phyloP scores from a whole-genome alignment of 2,329 filamentous ascomycete genomes.

The Nakataea oryzae region DNA sequence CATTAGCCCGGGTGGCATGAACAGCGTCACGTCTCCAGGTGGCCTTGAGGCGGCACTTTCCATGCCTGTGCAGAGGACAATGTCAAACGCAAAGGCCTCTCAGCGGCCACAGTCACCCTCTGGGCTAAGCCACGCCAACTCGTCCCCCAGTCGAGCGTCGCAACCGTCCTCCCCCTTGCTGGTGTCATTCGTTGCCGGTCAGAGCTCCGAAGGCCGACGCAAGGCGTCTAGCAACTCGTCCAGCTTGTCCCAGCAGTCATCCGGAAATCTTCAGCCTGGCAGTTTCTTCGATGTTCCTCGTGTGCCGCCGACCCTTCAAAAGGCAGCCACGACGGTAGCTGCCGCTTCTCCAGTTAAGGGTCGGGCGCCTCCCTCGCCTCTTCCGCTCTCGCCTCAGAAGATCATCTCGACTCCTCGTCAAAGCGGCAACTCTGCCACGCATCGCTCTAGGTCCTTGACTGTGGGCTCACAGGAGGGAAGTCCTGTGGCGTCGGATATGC shows the following conservation, averaged over 20 bases:
- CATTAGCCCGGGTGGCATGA: slow-evolving; percentile 30
- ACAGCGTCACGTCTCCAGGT: slow-evolving; percentile 44
- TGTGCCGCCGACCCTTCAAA: slow-evolving; percentile 46
- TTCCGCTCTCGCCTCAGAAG: slow-evolving; percentile 55
- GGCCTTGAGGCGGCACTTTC: slow-evolving; percentile 47
- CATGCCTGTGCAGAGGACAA: slow-evolving; percentile 67
- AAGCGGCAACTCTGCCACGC: slow-evolving; percentile 42
- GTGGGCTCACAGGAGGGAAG: slow-evolving; percentile 92
- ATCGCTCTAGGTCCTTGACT: slow-evolving; percentile 76
- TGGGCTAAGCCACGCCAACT: slow-evolving; percentile 64
- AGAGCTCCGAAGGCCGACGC: slow-evolving; percentile 64
- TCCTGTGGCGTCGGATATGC: slow-evolving; percentile 55
- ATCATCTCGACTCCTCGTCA: slow-evolving; percentile 49
- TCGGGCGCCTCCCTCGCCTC: slow-evolving; percentile 35
- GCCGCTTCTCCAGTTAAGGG: slow-evolving; percentile 49
- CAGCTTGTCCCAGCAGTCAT: slow-evolving; percentile 70
- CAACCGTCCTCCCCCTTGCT: slow-evolving; percentile 79
- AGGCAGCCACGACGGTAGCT: slow-evolving; percentile 43
- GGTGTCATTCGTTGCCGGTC: slow-evolving; percentile 88
- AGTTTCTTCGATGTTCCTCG: slow-evolving; percentile 65
- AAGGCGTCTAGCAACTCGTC: slow-evolving; percentile 91
- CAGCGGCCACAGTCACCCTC: slow-evolving; percentile 84
- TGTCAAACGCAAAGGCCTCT: slow-evolving; percentile 70
- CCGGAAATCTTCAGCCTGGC: slow-evolving; percentile 56
- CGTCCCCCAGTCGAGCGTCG: slow-evolving; percentile 76